phyloP scores from a whole-genome alignment of 2,329 filamentous ascomycete species.

The Epichloe aotearoae region DNA sequence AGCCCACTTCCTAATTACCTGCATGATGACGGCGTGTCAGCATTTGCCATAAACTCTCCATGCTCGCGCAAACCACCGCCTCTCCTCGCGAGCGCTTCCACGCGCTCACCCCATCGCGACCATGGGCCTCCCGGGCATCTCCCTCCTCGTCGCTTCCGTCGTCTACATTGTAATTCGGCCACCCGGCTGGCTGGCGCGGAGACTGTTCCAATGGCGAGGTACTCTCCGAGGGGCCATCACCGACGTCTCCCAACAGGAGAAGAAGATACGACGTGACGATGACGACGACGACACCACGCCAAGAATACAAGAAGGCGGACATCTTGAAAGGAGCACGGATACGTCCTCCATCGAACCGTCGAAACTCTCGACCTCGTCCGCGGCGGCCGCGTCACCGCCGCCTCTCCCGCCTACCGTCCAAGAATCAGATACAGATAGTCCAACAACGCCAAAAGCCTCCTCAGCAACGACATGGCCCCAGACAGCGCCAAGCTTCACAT shows the following conservation, averaged over 20 bases:
- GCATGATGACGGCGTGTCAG: too few species aligned
- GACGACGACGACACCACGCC: not conserved
- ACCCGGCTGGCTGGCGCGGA: constrained; percentile 31
- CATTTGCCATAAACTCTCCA: too few species aligned
- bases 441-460: constrained; percentile 39
- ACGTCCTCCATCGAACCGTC: not conserved
- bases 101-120: not conserved
- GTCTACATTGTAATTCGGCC: constrained; percentile 43
- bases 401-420: constrained; percentile 19
- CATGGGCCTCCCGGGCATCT: constrained; percentile 37
- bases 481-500: constrained; percentile 32
- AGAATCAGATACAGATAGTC: constrained; percentile 23
- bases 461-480: constrained; percentile 11
- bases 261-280: not conserved
- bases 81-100: too few species aligned
- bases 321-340: too few species aligned
- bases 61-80: too few species aligned
- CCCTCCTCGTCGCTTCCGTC: constrained; percentile 48
- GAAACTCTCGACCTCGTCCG: constrained; percentile 1
- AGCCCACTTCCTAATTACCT: too few species aligned
- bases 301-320: not conserved
- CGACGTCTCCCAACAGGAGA: constrained; percentile 1
- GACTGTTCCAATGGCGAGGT: constrained; percentile 14
- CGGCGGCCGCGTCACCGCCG: constrained; percentile 12
- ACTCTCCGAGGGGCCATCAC: not conserved